Evolutionary conservation across 495 filamentous ascomycete species (phyloP).

Genomic region (Tuber borchii): DNA sequence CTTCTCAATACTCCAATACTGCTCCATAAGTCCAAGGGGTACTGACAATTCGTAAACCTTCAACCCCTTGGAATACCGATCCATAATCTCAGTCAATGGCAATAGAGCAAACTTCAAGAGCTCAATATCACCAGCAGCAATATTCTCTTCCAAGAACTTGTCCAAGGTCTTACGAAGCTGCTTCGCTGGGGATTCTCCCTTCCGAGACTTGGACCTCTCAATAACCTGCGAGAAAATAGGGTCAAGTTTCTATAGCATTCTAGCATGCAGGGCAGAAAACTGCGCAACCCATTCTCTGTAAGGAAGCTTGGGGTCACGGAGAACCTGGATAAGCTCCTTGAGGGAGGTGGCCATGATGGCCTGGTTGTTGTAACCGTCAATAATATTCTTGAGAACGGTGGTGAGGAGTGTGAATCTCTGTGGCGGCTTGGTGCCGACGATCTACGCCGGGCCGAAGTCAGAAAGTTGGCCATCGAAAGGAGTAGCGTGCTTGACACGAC

Average conservation of each 20-base stretch:
- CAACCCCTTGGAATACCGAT: slow-evolving; percentile 76
- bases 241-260: slow-evolving; percentile 93
- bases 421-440: slow-evolving; percentile 85
- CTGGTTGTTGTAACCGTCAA: slow-evolving; percentile 93
- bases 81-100: slow-evolving; percentile 75
- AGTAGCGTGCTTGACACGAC: slow-evolving; percentile 91
- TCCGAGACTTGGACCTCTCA: slow-evolving; percentile 67
- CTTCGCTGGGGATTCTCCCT: slow-evolving; percentile 86
- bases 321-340: slow-evolving; percentile 81
- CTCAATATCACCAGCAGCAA: slow-evolving; percentile 58
- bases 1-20: slow-evolving; percentile 76
- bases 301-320: slow-evolving; percentile 81
- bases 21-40: slow-evolving; percentile 67
- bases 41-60: slow-evolving; percentile 84
- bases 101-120: slow-evolving; percentile 64
- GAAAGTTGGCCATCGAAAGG: slow-evolving; percentile 92
- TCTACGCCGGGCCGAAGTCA: slow-evolving; percentile 73
- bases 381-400: slow-evolving; percentile 77
- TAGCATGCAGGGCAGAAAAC: slow-evolving; percentile 85
- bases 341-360: slow-evolving; percentile 86
- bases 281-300: slow-evolving; percentile 96
- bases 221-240: slow-evolving; percentile 71
- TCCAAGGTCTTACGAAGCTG: slow-evolving; percentile 72
- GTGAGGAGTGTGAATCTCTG: slow-evolving; percentile 74
- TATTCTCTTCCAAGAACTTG: slow-evolving; percentile 85